Evolutionary conservation across 2,329 filamentous ascomycete species (phyloP), one percentile per base, ranked within the genome.

Genomic region (Ilyonectria robusta): DNA sequence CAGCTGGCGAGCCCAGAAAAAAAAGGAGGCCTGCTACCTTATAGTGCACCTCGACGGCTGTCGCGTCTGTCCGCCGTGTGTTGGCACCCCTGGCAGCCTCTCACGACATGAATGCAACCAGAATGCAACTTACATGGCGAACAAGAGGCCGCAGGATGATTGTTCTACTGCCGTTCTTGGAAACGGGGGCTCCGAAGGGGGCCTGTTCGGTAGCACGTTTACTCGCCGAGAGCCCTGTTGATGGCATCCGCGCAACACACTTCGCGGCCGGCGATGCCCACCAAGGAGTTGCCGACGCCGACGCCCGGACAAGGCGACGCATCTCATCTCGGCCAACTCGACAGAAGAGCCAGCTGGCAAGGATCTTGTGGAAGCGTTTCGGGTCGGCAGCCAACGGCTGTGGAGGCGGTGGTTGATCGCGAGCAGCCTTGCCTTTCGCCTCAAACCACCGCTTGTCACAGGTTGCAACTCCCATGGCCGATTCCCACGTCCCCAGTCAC

Each of bases 91-190:
- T 53, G 17, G 29, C 40, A 65, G 37, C 65, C 69, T 75, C 62
- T 37, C 67, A 74, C 72, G 70, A 11, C 65, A 69, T 67, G 61
- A 53, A 62, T 40, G 70, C 59, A 73, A 33, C 37, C 71, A 67
- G 55, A 46, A 46, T 56, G 70, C 53, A 59, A 63, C 63, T 62
- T 29, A 33, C 66, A 61, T 35, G 19, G 26, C 37, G 26, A 37
- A 35, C 11, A 33, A 62, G 19, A n/a, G 37, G 29, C 42, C 50
- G 37, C 40, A 26, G 40, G 37, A 37, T 19, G 13, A 21, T 37
- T 55, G 59, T 19, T 15, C 44, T 17, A 3, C 6, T n/a, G 15
- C 44, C 44, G 13, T 15, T 44, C 10, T 26, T 26, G 19, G 29
- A 35, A 53, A 11, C 3, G 13, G 10, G 9, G 11, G 5, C 29